Evolutionary conservation across 371 early-diverging fungal species (phyloP), one percentile per base, ranked within the genome.

Genomic region (Mortierella sp.): DNA sequence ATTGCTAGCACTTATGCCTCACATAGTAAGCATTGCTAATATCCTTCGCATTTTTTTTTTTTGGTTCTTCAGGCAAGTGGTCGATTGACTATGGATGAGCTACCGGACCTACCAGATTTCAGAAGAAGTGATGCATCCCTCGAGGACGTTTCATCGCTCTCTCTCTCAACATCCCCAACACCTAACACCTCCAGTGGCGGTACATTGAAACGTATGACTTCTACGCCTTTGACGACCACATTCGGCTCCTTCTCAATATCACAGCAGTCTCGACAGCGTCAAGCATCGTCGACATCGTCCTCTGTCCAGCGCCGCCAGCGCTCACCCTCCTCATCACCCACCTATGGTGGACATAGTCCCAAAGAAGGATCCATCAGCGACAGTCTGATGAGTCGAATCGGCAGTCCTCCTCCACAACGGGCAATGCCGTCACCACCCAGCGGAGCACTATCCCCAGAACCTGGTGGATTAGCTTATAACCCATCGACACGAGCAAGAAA

Each of bases 21-120:
- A n/a, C n/a, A n/a, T n/a, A n/a, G n/a, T n/a, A n/a, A n/a, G n/a
- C n/a, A n/a, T n/a, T n/a, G n/a, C n/a, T n/a, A n/a, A n/a, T n/a
- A n/a, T n/a, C n/a, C n/a, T 17, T 27, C 15, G 14, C 32, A 4
- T 28, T 17, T 26, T 6, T 26, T 11, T 17, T 12, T 44, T 54
- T 24, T 24, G 11, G 8, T 12, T 51, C 28, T 24, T 17, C 43
- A 75, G 76, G 76, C 76, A 21, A 75, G 76, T 34, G 64, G 69
- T 21, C 59, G 76, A 4, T 39, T 75, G 49, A 57, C 76, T 4
- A 75, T 75, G 76, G 76, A 75, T 32, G 76, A 75, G 43, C 17
- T 68, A 11, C 76, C 76, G 5, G 76, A 75, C 28, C 54, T 75
- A 1, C 69, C 69, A 26, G 76, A 75, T 39, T 75, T 75, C 37